phyloP scores from a whole-genome alignment of 805 yeast genomes.

The Saturnispora sekii region DNA sequence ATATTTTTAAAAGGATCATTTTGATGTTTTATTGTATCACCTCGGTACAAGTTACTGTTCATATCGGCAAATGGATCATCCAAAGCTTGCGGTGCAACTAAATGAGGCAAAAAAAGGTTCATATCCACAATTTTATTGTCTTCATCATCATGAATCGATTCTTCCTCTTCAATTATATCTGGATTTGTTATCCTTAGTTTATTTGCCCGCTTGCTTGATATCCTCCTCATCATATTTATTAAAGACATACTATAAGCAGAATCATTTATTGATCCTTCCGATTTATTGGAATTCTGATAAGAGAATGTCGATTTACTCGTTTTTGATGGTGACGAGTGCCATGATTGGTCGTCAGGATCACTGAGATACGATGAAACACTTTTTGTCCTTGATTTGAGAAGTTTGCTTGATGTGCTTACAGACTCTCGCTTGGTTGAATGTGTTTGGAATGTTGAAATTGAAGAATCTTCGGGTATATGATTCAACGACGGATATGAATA shows the following conservation, averaged over 20 bases:
- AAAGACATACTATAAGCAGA: constrained; percentile 1
- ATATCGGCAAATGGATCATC: constrained; percentile 4
- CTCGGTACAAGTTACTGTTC: background rate
- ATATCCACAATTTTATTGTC: constrained; percentile 2
- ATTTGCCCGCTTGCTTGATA: constrained; percentile 47
- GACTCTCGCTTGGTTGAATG: background rate
- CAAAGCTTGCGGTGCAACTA: background rate
- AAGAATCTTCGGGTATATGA: constrained; percentile 16
- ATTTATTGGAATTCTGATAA: background rate
- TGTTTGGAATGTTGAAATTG: constrained; percentile 13
- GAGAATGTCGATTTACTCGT: background rate
- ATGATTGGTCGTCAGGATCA: constrained; percentile 1
- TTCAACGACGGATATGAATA: constrained; percentile 10
- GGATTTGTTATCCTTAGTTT: constrained; percentile 55
- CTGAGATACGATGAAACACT: background rate
- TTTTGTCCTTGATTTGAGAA: constrained; percentile 1
- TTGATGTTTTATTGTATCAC: background rate
- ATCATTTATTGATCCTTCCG: constrained; percentile 5
- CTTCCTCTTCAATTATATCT: constrained; percentile 22
- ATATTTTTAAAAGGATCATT: background rate
- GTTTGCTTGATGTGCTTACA: background rate
- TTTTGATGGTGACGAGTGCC: constrained; percentile 1
- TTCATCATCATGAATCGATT: background rate
- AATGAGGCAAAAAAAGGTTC: background rate
- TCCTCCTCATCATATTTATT: constrained; percentile 5